A percentile compares a stretch with the other conserved stretches of the same genome.
phyloP scores from a whole-genome alignment of 1,284 basidiomycete species.

The Puccinia horiana region DNA sequence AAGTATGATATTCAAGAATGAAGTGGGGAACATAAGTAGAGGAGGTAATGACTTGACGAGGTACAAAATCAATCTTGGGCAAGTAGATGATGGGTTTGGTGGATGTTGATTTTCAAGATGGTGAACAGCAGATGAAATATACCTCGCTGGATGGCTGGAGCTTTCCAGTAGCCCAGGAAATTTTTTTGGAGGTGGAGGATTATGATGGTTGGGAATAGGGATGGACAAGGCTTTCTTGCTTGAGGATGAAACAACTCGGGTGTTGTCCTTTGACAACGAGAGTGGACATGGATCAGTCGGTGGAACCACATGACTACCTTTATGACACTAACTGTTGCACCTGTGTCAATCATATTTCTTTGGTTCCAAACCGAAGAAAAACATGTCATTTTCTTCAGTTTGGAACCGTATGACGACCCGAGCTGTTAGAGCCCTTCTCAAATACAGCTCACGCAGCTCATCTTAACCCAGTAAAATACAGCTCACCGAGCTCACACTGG shows the following conservation, averaged over 20 bases:
- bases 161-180: neutral
- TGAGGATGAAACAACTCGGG: neutral
- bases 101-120: neutral
- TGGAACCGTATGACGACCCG: neutral
- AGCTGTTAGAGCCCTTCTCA: neutral
- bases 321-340: neutral
- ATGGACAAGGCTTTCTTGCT: neutral
- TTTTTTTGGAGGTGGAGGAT: neutral
- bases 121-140: neutral
- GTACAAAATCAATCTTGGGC: neutral
- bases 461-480: no score
- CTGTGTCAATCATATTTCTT: no score
- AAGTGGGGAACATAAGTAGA: neutral
- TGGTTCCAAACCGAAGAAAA: no score
- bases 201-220: neutral
- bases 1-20: slow-evolving; percentile 21
- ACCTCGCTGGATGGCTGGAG: no score
- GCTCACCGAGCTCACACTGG: no score
- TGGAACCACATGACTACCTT: neutral
- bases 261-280: neutral
- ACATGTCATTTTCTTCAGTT: slow-evolving; percentile 1
- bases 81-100: neutral
- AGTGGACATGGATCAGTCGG: neutral
- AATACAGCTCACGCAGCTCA: neutral
- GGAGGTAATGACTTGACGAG: neutral